Evolutionary conservation across 805 yeast species (phyloP).

Genomic region (Yarrowia yakushimensis): DNA sequence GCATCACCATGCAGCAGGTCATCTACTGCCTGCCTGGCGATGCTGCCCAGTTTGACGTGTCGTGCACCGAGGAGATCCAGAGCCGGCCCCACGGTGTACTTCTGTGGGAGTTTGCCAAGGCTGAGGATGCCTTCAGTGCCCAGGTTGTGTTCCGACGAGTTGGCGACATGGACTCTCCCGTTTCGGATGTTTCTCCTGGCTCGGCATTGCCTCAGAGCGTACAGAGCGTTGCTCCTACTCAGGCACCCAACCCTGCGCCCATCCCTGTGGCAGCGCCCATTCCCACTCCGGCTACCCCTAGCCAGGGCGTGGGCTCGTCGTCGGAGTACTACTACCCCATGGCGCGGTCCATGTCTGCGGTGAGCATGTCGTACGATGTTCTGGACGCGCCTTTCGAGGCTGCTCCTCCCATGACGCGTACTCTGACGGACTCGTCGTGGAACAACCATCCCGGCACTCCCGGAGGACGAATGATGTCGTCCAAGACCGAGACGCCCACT

Average conservation of each 20-base stretch:
- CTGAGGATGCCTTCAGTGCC: constrained; percentile 38
- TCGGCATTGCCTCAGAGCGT: not conserved
- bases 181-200: not conserved
- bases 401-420: constrained; percentile 22
- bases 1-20: constrained; percentile 19
- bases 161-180: not conserved
- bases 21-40: constrained; percentile 20
- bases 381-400: constrained; percentile 25
- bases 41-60: constrained; percentile 12
- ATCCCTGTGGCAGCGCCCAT: constrained; percentile 4
- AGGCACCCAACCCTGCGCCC: not conserved
- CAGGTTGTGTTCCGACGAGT: constrained; percentile 39
- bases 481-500: constrained; percentile 1
- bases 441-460: constrained; percentile 16
- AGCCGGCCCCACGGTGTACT: constrained; percentile 35
- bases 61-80: constrained; percentile 11
- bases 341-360: constrained; percentile 33
- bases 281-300: constrained; percentile 24
- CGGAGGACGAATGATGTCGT: not conserved
- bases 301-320: constrained; percentile 24
- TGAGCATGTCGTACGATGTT: constrained; percentile 26
- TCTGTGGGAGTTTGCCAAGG: constrained; percentile 39
- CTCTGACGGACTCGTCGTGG: constrained; percentile 24
- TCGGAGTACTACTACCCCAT: constrained; percentile 28
- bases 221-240: not conserved